phyloP scores from a whole-genome alignment of 169 alveolate species.

The Plasmodium gonderi region DNA sequence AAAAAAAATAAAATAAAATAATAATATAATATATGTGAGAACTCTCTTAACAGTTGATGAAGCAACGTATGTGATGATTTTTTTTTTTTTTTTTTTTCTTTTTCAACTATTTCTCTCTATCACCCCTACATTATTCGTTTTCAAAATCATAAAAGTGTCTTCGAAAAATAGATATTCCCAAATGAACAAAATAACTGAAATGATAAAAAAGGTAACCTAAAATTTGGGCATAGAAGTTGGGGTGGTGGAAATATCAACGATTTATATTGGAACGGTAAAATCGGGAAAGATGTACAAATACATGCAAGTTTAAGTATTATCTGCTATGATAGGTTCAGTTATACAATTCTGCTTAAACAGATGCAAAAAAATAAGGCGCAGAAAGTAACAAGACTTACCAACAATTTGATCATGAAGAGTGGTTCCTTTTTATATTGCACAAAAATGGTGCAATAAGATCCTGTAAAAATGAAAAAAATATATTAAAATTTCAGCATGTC shows the following conservation, averaged over 20 bases:
- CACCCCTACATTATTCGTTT: constrained; percentile 24
- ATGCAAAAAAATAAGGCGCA: neutral
- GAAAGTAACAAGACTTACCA: constrained; percentile 3
- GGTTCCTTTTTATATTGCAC: constrained; percentile 66
- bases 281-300: no score
- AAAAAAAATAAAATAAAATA: neutral
- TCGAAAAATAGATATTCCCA: constrained; percentile 50
- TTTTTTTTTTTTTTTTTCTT: neutral
- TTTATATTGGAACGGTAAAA: neutral
- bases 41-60: neutral
- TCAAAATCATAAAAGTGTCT: constrained; percentile 41
- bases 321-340: no score
- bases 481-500: neutral
- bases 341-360: no score
- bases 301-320: no score
- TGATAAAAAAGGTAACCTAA: constrained; percentile 38
- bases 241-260: neutral
- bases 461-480: neutral
- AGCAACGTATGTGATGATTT: neutral
- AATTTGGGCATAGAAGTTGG: neutral
- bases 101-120: no score
- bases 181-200: constrained; percentile 14
- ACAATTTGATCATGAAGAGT: constrained; percentile 23
- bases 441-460: constrained; percentile 52
- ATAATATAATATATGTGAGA: no score